Evolutionary conservation across 441 rosid genomes (phyloP).

Genomic region (Mallotus repandus): DNA sequence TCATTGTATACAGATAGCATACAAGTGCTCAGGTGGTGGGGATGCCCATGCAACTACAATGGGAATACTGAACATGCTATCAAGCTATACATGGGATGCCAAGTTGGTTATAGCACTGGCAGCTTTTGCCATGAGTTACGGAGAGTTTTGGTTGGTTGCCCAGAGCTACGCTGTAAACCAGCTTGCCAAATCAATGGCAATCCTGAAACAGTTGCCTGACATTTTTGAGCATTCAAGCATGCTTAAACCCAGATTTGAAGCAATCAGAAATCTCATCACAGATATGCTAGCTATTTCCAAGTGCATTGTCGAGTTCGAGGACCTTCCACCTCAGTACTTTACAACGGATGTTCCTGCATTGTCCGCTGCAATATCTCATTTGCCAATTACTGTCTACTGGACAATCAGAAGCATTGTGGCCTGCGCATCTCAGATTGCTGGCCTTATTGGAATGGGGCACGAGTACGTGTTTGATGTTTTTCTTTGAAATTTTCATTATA

Average conservation of each 20-base stretch:
- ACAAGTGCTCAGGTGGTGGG: constrained; percentile 48
- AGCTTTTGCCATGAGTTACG: constrained; percentile 67
- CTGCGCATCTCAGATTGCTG: constrained; percentile 54
- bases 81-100: constrained; percentile 60
- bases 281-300: constrained; percentile 52
- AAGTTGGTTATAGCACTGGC: constrained; percentile 59
- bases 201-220: constrained; percentile 58
- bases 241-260: constrained; percentile 47
- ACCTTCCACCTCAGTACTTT: constrained; percentile 45
- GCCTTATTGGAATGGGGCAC: constrained; percentile 47
- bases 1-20: constrained; percentile 40
- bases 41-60: constrained; percentile 46
- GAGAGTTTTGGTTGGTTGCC: constrained; percentile 62
- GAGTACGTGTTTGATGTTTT: constrained; percentile 38
- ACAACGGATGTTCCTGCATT: constrained; percentile 39
- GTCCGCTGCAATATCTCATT: constrained; percentile 34
- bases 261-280: constrained; percentile 43
- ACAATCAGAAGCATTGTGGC: constrained; percentile 57
- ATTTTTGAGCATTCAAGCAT: constrained; percentile 39
- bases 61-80: constrained; percentile 42
- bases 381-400: constrained; percentile 71
- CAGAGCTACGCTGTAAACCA: constrained; percentile 58
- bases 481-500: not conserved
- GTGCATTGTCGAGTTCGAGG: constrained; percentile 46
- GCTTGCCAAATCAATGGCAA: constrained; percentile 64